Base-by-base conservation (phyloP, 2,329 filamentous ascomycete species). In the Ophidiomyces ophidiicola region DNA sequence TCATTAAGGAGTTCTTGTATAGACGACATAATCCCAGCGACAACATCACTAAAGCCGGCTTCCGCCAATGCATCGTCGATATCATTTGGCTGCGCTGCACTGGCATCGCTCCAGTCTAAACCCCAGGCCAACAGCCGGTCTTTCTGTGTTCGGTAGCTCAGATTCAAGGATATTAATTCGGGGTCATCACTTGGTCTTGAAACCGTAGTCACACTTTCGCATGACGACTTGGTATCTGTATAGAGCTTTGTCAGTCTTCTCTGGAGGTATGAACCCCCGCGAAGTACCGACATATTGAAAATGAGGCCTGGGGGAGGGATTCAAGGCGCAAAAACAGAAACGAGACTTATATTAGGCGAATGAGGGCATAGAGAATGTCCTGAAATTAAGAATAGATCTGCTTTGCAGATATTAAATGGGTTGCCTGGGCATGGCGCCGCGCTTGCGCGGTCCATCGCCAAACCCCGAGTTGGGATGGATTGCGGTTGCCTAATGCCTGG, bases 71-170 rank as follows among this genome's bases (percentile, higher is more conserved):
- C 71, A 49, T 75, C 73, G 51, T 78, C 76, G 49, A 78, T 78
- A 55, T 75, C 69, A 48, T 69, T 72, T 42, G 71, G 67, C 37
- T 67, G 60, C 11, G 64, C 66, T 44, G 68, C 70, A 48, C 67
- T 70, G 43, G 70, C 73, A 53, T 78, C 75, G 55, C 68, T 76
- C 76, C 76, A 80, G 53, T 78, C 72, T 42, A 78, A 59, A 32
- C 75, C 76, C 76, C 76, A 80, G 21, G 74, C 70, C 28, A 78
- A 66, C 33, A 79, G 60, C 14, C 76, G 62, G 53, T 79, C 74
- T 52, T 76, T 74, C 51, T 80, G 75, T 39, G 74, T 76, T 43
- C 72, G 65, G 50, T 75, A 75, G 48, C 72, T 74, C 42, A 69
- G 68, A 47, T 77, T 70, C 25, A 78, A 60, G 19, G 68, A 66